Base-by-base conservation (phyloP, 257 asterid species). In the Jacaranda copaia region DNA sequence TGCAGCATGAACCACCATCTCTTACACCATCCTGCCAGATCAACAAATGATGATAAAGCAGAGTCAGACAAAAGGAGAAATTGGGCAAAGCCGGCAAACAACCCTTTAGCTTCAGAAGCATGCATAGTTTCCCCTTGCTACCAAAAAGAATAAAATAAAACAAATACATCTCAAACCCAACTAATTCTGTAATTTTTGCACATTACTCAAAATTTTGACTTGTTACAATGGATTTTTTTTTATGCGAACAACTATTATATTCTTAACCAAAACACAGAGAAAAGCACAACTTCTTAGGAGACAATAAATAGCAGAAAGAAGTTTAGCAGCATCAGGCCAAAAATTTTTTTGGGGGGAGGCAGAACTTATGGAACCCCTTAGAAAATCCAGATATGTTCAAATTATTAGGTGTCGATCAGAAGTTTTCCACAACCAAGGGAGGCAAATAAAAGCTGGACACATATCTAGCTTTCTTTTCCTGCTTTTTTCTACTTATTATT, bases 1-100 rank as follows among this genome's bases (percentile, higher is more conserved):
- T 16, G 13, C 18, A 25, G 43, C 63, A 70, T 12, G 62, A 51
- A 51, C 25, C 48, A 8, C 46, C 6, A 11, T 36, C 16, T 51
- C 55, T 7, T 16, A 36, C 14, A 52, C 15, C 55, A 60, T 70
- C 73, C 67, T 80, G 81, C 68, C 62, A 70, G 64, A 19, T 61
- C 59, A 32, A 43, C 39, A 36, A 57, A 57, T 38, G 25, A 15
- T 4, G 43, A 73, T 36, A 67, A 73, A 64, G 12, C 8, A 25
- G 1, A 25, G 32, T 25, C 32, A 25, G 32, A 25, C 32, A 40
- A 32, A 42, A 64, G 18, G 20, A 57, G 49, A 56, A 56, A 15
- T 14, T 8, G 25, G 32, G 32, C 32, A 25, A 25, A 25, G 32
- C 32, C 2, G 32, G 1, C 19, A 40, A 45, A 52, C 13, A 15